These are phyloP conservation scores for Discostella stelligeroides DNA, from an alignment of 108 stramenopile genomes.

Conservation along the genomic window DNA sequence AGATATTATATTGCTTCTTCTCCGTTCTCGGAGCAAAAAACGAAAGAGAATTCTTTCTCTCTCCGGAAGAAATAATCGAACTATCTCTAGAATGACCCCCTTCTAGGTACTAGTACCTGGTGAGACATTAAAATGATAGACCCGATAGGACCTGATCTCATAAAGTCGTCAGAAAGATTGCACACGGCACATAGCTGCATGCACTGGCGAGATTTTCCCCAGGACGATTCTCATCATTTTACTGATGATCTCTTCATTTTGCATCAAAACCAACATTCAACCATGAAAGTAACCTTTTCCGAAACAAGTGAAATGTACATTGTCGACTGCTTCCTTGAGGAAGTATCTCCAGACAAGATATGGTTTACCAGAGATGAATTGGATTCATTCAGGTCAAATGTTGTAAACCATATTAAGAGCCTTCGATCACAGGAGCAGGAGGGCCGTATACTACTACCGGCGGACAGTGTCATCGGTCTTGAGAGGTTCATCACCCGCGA, in stretches of 20 bases:
- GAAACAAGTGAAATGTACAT: conserved; percentile 9
- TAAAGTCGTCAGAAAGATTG: too few relatives aligned
- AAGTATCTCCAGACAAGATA: neutral
- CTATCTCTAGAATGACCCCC: too few relatives aligned
- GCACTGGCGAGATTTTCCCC: too few relatives aligned
- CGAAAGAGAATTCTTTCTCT: too few relatives aligned
- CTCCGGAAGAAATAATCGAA: too few relatives aligned
- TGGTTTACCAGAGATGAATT: conserved; percentile 17
- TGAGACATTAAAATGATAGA: too few relatives aligned
- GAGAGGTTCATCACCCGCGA: conserved; percentile 18
- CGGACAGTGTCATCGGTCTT: conserved; percentile 4
- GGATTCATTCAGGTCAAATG: conserved; percentile 7
- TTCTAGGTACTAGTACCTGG: too few relatives aligned
- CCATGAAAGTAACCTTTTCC: conserved; percentile 5
- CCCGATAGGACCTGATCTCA: too few relatives aligned
- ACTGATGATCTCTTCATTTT: neutral
- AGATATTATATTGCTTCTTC: too few relatives aligned
- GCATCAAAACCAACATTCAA: neutral
- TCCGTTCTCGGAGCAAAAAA: too few relatives aligned
- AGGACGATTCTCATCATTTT: too few relatives aligned
- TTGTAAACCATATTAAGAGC: neutral
- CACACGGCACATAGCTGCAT: too few relatives aligned
- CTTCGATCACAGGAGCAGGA: neutral
- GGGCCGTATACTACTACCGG: neutral
- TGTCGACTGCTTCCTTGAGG: conserved; percentile 7